phyloP scores from a whole-genome alignment of 1,284 basidiomycete species.

The Coniferiporia sulphurascens region DNA sequence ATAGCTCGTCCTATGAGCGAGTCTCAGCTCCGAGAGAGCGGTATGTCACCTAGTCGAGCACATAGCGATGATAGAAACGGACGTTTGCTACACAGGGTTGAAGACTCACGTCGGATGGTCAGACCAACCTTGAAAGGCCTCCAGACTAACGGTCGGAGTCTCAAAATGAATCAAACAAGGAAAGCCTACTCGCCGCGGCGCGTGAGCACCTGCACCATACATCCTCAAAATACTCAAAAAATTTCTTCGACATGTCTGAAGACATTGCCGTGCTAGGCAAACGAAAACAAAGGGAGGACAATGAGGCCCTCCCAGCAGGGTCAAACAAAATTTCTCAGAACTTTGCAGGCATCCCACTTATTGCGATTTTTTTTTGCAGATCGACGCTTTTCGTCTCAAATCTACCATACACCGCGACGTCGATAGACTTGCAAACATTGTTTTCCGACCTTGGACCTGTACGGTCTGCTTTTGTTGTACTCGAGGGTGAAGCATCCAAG shows the following conservation, averaged over 20 bases:
- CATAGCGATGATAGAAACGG: no score
- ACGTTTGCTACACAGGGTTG: no score
- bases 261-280: slow-evolving; percentile 7
- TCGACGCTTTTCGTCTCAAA: slow-evolving; percentile 79
- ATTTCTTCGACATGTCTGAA: slow-evolving; percentile 1
- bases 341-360: no score
- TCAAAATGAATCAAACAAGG: background rate
- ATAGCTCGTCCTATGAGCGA: no score
- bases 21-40: no score
- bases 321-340: background rate
- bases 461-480: slow-evolving; percentile 90
- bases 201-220: no score
- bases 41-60: no score
- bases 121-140: no score
- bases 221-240: no score
- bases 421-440: slow-evolving; percentile 84
- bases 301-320: background rate
- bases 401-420: slow-evolving; percentile 86
- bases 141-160: background rate
- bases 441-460: slow-evolving; percentile 97
- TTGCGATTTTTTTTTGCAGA: slow-evolving; percentile 29
- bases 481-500: slow-evolving; percentile 79
- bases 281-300: slow-evolving; percentile 7
- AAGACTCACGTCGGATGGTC: no score
- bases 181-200: background rate